Evolutionary conservation across 176 grass and related monocot genomes (phyloP).

Genomic region (Triticum monococcum): DNA sequence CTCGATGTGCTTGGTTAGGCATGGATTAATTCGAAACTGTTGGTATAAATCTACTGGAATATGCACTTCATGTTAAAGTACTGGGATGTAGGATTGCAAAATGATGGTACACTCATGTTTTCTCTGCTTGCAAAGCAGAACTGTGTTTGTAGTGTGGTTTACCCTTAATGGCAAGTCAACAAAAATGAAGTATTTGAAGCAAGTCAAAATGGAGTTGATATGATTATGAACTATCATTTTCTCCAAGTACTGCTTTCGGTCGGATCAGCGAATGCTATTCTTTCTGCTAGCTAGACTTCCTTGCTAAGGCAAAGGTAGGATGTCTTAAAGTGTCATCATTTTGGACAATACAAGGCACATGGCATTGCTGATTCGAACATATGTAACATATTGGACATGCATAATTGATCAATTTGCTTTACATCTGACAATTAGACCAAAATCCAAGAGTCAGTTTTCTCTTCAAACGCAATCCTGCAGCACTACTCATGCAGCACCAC

Average conservation of each 20-base stretch:
- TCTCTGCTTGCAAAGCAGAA: background rate
- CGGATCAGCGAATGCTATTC: background rate
- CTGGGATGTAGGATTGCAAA: background rate
- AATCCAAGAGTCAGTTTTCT: background rate
- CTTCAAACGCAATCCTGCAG: background rate
- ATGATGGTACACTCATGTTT: background rate
- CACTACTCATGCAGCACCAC: background rate
- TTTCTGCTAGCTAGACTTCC: background rate
- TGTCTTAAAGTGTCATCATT: background rate
- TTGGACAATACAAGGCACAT: background rate
- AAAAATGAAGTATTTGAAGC: background rate
- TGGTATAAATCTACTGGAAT: background rate
- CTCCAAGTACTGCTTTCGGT: background rate
- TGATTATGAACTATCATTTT: background rate
- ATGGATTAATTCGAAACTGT: background rate
- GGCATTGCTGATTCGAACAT: background rate
- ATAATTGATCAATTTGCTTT: background rate
- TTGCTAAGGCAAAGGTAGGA: slow-evolving; percentile 9
- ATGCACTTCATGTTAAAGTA: background rate
- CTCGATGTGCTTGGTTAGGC: background rate
- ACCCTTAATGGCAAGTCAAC: background rate
- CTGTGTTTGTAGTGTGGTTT: background rate
- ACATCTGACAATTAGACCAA: background rate
- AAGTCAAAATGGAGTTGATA: background rate
- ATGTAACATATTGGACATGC: background rate